A percentile compares a stretch with the other conserved stretches of the same genome.
phyloP scores from a whole-genome alignment of 768 basidiomycete genomes.

The Auricularia heimuer region DNA sequence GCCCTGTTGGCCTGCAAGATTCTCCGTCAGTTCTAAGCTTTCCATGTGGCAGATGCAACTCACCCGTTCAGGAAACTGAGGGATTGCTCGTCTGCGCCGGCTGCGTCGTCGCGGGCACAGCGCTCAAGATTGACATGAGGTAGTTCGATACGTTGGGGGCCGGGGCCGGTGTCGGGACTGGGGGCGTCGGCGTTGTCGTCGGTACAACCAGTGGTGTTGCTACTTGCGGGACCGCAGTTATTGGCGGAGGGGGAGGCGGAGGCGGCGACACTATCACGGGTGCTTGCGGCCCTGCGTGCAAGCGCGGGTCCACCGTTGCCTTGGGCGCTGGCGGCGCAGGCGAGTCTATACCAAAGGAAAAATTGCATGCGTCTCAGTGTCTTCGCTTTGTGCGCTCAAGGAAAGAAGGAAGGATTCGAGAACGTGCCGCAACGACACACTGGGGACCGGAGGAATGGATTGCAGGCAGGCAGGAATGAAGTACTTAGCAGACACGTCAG shows the following conservation, averaged over 20 bases:
- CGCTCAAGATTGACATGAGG: too few species aligned
- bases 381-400: neutral
- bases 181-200: neutral
- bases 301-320: neutral
- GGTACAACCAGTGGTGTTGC: neutral
- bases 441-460: constrained; percentile 31
- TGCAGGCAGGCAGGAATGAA: constrained; percentile 49
- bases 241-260: neutral
- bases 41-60: too few species aligned
- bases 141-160: too few species aligned
- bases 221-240: neutral
- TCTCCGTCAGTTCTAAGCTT: neutral
- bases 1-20: neutral
- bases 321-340: neutral
- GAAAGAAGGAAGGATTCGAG: too few species aligned
- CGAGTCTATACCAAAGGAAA: neutral
- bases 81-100: neutral
- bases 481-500: constrained; percentile 74
- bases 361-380: neutral
- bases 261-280: neutral
- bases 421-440: neutral
- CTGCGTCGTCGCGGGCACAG: neutral
- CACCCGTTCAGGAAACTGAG: too few species aligned
- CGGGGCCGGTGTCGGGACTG: neutral
- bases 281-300: neutral